Conservation (phyloP, 441 rosid species). For the Gossypium lobatum region DNA sequence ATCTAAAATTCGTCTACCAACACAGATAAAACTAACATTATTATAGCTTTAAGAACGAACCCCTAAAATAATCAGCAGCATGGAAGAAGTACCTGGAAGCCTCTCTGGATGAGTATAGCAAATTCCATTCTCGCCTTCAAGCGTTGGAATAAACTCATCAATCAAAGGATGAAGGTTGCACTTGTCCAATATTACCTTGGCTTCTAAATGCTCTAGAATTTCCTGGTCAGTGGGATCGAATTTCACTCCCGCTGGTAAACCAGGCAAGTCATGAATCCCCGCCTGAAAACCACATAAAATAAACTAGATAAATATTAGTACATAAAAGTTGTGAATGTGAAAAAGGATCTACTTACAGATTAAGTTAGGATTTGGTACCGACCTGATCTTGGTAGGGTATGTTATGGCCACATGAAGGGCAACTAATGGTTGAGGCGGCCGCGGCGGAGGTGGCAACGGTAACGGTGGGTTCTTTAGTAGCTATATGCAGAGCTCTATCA, state of each 20-base stretch:
- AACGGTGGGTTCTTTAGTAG: constrained; percentile 18
- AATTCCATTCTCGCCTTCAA: constrained; percentile 25
- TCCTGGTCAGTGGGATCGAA: constrained; percentile 94
- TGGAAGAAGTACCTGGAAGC: constrained; percentile 55
- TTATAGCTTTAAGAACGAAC: no score
- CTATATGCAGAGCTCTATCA: constrained; percentile 26
- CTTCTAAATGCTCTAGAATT: constrained; percentile 78
- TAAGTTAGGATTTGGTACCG: not conserved
- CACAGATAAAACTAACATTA: not conserved
- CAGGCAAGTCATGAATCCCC: constrained; percentile 67
- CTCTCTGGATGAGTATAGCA: constrained; percentile 94
- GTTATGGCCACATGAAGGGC: constrained; percentile 85
- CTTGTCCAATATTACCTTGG: constrained; percentile 52
- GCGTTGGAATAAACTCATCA: constrained; percentile 27
- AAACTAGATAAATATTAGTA: not conserved
- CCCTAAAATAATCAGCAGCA: not conserved
- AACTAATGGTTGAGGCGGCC: constrained; percentile 24
- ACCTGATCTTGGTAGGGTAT: constrained; percentile 62
- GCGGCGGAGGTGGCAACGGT: constrained; percentile 9
- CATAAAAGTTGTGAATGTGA: not conserved
- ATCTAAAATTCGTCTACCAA: not conserved
- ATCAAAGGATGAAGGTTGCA: constrained; percentile 78
- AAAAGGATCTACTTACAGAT: not conserved
- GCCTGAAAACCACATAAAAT: not conserved
- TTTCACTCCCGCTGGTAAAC: constrained; percentile 92